Evolutionary conservation across 2,329 filamentous ascomycete genomes (phyloP).

Genomic region (Aspergillus arachidicola): DNA sequence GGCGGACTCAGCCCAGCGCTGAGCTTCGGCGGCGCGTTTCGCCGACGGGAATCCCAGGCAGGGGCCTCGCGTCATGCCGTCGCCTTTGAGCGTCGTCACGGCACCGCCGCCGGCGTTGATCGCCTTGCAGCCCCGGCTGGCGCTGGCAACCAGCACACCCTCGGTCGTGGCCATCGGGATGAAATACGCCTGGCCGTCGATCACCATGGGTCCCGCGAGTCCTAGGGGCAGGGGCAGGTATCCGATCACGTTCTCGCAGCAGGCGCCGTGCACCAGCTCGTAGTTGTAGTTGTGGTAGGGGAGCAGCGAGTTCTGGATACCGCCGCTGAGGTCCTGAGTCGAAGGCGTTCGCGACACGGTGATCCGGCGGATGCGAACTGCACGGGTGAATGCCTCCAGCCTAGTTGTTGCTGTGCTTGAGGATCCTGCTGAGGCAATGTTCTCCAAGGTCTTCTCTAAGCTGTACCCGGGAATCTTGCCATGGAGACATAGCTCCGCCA

Average conservation of each 20-base stretch:
- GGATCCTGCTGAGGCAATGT: constrained; percentile 37
- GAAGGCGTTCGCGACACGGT: neutral
- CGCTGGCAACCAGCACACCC: no score
- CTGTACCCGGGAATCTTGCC: constrained; percentile 97
- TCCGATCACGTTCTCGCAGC: neutral
- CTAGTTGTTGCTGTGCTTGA: constrained; percentile 57
- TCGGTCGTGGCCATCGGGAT: no score
- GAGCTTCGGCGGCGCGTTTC: neutral
- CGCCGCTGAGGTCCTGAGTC: neutral
- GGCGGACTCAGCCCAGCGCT: neutral
- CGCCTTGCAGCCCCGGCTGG: no score
- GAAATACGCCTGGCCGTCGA: no score
- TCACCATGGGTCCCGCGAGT: no score
- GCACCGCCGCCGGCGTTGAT: no score
- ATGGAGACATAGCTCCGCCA: constrained; percentile 78
- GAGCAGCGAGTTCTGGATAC: neutral
- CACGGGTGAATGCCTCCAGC: constrained; percentile 66
- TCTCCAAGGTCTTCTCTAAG: constrained; percentile 85
- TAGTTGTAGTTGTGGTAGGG: neutral
- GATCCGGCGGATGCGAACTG: constrained; percentile 71
- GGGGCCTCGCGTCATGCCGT: neutral
- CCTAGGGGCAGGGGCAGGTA: neutral
- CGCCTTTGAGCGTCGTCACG: neutral
- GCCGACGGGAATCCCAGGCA: neutral
- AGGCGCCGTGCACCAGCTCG: neutral